Percentiles rank a stretch among this genome's conserved stretches.
Evolutionary conservation across 106 monocot species (phyloP).

Genomic region (Dendrobium huoshanense): DNA sequence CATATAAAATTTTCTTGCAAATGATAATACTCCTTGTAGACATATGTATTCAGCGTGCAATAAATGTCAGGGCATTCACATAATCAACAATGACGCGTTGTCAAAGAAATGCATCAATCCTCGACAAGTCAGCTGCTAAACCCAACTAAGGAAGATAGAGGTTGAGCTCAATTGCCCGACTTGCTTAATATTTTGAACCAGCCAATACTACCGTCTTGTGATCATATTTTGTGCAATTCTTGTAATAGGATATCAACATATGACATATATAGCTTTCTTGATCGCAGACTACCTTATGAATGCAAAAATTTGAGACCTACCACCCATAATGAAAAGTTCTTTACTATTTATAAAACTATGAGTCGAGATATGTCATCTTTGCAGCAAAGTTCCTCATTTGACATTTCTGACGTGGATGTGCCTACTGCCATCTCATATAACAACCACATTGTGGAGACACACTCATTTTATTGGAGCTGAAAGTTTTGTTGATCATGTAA

Average conservation of each 20-base stretch:
- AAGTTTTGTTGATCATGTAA: conserved; percentile 3
- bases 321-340: conserved; percentile 46
- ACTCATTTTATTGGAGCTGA: not conserved
- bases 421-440: conserved; percentile 10
- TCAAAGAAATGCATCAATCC: no score
- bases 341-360: conserved; percentile 63
- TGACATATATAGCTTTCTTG: conserved; percentile 28
- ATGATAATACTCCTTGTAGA: no score
- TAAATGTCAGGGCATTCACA: no score
- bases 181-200: conserved; percentile 17
- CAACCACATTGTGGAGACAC: conserved; percentile 5
- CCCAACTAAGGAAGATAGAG: conserved; percentile 5
- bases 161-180: conserved; percentile 2
- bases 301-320: conserved; percentile 60
- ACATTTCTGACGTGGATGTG: conserved; percentile 12
- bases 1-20: no score
- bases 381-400: conserved; percentile 19
- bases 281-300: conserved; percentile 39
- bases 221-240: conserved; percentile 22
- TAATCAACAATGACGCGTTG: no score
- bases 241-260: conserved; percentile 31
- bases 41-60: no score
- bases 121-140: not conserved
- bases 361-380: conserved; percentile 35
- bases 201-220: conserved; percentile 17